Evolutionary conservation across 177 flowering plant species (phyloP).

Genomic region (Tripterygium wilfordii): DNA sequence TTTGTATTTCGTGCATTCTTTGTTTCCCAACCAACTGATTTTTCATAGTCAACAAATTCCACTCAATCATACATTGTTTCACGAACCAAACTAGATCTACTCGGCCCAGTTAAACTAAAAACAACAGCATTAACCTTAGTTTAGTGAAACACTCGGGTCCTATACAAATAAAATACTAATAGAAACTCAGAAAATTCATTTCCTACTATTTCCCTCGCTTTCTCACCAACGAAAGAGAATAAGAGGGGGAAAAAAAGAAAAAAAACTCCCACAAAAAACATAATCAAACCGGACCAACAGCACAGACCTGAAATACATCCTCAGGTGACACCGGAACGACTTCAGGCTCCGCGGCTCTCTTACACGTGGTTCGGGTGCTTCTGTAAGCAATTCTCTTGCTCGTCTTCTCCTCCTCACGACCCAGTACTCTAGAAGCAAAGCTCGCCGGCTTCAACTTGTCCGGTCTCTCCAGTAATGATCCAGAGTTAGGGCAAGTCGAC

Average conservation of each 20-base stretch:
- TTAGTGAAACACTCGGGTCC: no score
- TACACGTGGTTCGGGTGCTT: constrained; percentile 18
- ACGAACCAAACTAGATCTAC: no score
- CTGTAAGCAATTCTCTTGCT: constrained; percentile 8
- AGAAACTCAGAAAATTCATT: no score
- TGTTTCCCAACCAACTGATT: no score
- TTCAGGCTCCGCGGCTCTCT: constrained; percentile 37
- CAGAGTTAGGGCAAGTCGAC: constrained; percentile 20
- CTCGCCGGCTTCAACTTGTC: constrained; percentile 43
- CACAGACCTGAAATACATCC: constrained; percentile 35
- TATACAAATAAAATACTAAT: no score
- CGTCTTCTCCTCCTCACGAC: constrained; percentile 14
- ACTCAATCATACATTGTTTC: no score
- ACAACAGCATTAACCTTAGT: no score
- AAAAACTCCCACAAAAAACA: background rate
- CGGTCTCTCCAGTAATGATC: constrained; percentile 24
- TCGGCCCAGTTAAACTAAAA: no score
- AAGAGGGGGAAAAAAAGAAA: background rate
- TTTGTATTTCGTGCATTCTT: no score
- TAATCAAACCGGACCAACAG: background rate
- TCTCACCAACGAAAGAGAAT: no score
- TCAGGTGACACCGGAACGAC: constrained; percentile 57
- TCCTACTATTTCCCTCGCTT: no score
- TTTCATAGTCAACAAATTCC: no score
- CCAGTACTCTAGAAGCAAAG: constrained; percentile 22